Evolutionary conservation across 2,329 filamentous ascomycete genomes (phyloP).

Genomic region (Apiospora arundinis): DNA sequence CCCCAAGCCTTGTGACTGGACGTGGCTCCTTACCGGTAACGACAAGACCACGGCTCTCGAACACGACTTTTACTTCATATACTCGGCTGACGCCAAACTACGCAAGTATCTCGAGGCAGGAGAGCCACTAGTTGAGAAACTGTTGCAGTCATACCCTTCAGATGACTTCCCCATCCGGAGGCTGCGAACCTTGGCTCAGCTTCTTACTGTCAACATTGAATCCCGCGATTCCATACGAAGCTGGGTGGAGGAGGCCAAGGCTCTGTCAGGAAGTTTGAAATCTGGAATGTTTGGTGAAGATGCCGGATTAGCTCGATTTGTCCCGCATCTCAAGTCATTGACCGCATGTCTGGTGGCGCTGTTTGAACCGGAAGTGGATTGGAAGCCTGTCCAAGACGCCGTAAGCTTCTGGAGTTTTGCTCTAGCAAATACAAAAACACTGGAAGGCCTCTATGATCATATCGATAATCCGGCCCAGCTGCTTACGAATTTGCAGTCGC

Average conservation of each 20-base stretch:
- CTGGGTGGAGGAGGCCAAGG: slow-evolving; percentile 48
- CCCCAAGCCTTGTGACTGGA: slow-evolving; percentile 62
- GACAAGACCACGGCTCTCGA: slow-evolving; percentile 66
- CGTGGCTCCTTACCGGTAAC: slow-evolving; percentile 55
- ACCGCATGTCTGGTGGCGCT: slow-evolving; percentile 53
- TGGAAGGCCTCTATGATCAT: slow-evolving; percentile 47
- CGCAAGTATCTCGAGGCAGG: slow-evolving; percentile 47
- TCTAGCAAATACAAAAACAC: slow-evolving; percentile 45
- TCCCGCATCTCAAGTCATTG: slow-evolving; percentile 56
- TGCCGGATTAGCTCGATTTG: slow-evolving; percentile 47
- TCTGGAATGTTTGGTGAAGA: slow-evolving; percentile 52
- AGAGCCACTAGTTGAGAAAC: slow-evolving; percentile 52
- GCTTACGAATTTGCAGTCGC: slow-evolving; percentile 55
- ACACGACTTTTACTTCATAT: slow-evolving; percentile 61
- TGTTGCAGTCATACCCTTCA: slow-evolving; percentile 57
- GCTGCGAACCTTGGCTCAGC: slow-evolving; percentile 56
- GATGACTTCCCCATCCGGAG: slow-evolving; percentile 60
- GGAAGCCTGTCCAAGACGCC: slow-evolving; percentile 42
- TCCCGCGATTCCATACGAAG: slow-evolving; percentile 46
- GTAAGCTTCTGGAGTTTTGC: slow-evolving; percentile 54
- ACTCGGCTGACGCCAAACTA: slow-evolving; percentile 43
- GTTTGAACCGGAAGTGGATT: slow-evolving; percentile 44
- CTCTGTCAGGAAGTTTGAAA: slow-evolving; percentile 44
- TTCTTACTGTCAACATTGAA: slow-evolving; percentile 57
- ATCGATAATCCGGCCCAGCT: slow-evolving; percentile 59